These are phyloP conservation scores for Conidiobolus incongruus DNA, from an alignment of 371 early-diverging fungal species.

Conservation along the genomic window DNA sequence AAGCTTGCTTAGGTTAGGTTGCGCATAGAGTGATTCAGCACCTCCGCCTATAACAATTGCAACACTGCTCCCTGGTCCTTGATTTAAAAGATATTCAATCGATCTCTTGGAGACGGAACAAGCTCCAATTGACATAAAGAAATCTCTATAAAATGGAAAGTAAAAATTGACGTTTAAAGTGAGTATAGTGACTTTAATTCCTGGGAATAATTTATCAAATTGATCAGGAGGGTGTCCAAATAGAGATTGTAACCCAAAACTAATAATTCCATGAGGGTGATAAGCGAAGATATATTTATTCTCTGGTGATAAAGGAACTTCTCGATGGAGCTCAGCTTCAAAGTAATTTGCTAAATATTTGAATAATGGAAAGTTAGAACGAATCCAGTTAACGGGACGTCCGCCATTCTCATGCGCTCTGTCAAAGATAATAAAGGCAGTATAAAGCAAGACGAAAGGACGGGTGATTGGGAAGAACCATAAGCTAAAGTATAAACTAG, in stretches of 20 bases:
- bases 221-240: too few relatives aligned
- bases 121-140: constrained; percentile 38
- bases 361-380: neutral
- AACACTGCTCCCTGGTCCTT: constrained; percentile 44
- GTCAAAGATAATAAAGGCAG: constrained; percentile 29
- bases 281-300: constrained; percentile 59
- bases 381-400: neutral
- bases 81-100: constrained; percentile 41
- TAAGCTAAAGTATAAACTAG: too few relatives aligned
- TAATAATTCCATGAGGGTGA: too few relatives aligned
- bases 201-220: constrained; percentile 37
- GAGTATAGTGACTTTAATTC: constrained; percentile 31
- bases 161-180: constrained; percentile 34
- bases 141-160: constrained; percentile 50
- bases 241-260: too few relatives aligned
- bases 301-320: too few relatives aligned
- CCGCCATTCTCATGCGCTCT: constrained; percentile 22
- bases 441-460: too few relatives aligned
- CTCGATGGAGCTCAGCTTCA: constrained; percentile 51
- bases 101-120: constrained; percentile 49
- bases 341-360: constrained; percentile 6
- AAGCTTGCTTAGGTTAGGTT: constrained; percentile 35
- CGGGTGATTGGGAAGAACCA: too few relatives aligned
- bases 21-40: constrained; percentile 42
- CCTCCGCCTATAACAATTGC: constrained; percentile 70